Evolutionary conservation across 164 flowering plant genomes (phyloP), one percentile per base, ranked within the genome.

Genomic region (Protea cynaroides): DNA sequence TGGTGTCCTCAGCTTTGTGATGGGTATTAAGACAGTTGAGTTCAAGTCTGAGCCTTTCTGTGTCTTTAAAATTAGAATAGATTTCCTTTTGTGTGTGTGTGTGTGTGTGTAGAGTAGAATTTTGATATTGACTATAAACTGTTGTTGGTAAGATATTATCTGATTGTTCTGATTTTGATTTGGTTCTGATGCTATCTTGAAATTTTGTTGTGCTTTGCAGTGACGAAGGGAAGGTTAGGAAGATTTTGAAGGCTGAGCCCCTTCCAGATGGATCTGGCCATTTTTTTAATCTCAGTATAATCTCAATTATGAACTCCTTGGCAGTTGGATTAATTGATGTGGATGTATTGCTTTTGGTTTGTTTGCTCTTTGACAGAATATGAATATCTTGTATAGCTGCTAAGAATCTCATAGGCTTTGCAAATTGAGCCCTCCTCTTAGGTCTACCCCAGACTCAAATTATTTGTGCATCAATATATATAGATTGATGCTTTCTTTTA

Each of bases 221-320:
- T 72, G 97, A 94, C 19, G 98, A 91, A 75, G 98, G 97, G 46
- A 83, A 82, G 75, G 86, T 94, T 52, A 84, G 90, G 80, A 90
- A 94, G 81, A 76, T 91, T 67, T 81, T 94, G 84, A 94, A 84
- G 78, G 91, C 81, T 50, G 98, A 91, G 80, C 97, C 97, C 50
- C 86, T 94, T 71, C 88, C 91, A 44, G 98, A 94, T 82, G 95
- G 97, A 60, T 84, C 94, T 56, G 98, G 98, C 58, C 91, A 84
- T 75, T 86, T 94, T 81, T 94, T 94, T 71, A 91, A 88, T 73
- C 90, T 94, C 46, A 86, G 97, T 94, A 89, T n/a, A 78, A 56
- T 72, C 78, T 62, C 54, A 56, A 58, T 58, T 63, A 66, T 70
- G 14, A 51, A 59, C 19, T 56, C n/a, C 4, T 47, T 34, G 3